These are phyloP conservation scores for Aspergillus ellipticus DNA, from an alignment of 495 filamentous ascomycete species.

Conservation along the genomic window DNA sequence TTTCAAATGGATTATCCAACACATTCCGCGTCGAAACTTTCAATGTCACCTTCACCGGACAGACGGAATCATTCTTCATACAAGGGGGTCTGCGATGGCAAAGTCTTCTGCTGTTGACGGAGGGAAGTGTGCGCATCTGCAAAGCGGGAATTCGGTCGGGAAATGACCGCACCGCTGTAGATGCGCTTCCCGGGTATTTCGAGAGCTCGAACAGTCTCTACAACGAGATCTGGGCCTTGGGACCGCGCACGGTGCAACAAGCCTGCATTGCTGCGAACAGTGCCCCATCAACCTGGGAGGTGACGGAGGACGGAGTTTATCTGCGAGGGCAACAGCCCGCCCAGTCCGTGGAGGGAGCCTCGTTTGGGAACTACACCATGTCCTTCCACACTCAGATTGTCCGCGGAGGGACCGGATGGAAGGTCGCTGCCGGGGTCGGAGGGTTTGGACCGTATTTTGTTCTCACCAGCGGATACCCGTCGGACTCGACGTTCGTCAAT, in stretches of 20 bases:
- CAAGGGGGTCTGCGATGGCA: slow-evolving; percentile 26
- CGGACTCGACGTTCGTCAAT: slow-evolving; percentile 10
- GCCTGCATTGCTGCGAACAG: slow-evolving; percentile 15
- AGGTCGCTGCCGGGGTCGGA: slow-evolving; percentile 13
- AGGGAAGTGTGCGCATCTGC: slow-evolving; percentile 7
- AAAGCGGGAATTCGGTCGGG: slow-evolving; percentile 10
- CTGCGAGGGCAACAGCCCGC: slow-evolving; percentile 19
- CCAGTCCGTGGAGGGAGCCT: slow-evolving; percentile 8
- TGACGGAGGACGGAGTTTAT: slow-evolving; percentile 13
- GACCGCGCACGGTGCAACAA: slow-evolving; percentile 16
- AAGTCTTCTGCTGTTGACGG: slow-evolving; percentile 8
- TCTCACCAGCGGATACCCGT: slow-evolving; percentile 10
- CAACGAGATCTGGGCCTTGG: slow-evolving; percentile 24
- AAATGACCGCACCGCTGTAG: slow-evolving; percentile 9
- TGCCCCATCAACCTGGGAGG: slow-evolving; percentile 20
- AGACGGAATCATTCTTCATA: slow-evolving; percentile 16
- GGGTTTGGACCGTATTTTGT: slow-evolving; percentile 19
- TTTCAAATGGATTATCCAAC: slow-evolving; percentile 19
- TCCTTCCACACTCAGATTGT: slow-evolving; percentile 18
- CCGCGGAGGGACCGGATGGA: slow-evolving; percentile 22
- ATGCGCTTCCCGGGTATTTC: slow-evolving; percentile 15
- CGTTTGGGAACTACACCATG: slow-evolving; percentile 19
- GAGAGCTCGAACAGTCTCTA: slow-evolving; percentile 17
- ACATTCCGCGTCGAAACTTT: slow-evolving; percentile 24
- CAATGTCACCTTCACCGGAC: slow-evolving; percentile 19